These are phyloP conservation scores for Toxicodendron radicans DNA, from an alignment of 345 rosid genomes.

Conservation along the genomic window DNA sequence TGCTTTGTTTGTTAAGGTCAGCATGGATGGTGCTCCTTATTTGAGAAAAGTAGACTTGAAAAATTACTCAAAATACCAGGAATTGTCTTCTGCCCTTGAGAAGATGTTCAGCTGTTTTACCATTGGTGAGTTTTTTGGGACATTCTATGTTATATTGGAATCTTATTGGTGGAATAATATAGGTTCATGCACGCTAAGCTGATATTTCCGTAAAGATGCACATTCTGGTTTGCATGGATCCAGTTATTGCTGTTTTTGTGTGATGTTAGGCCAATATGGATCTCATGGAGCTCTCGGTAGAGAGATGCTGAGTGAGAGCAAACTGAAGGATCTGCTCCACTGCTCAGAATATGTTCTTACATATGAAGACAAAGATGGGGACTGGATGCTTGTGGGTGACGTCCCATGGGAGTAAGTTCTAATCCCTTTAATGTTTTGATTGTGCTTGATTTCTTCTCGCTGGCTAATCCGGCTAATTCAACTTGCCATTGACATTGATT, in stretches of 20 bases:
- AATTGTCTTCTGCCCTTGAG: constrained; percentile 71
- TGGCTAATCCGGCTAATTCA: not conserved
- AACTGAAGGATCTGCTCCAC: constrained; percentile 54
- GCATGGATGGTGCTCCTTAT: constrained; percentile 86
- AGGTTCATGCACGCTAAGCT: constrained; percentile 13
- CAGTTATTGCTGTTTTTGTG: constrained; percentile 29
- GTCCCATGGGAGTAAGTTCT: constrained; percentile 76
- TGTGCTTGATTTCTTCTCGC: not conserved
- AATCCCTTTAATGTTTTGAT: not conserved
- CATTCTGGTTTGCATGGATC: constrained; percentile 23
- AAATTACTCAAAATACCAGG: constrained; percentile 54
- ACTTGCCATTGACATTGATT: not conserved
- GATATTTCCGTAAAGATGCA: constrained; percentile 12
- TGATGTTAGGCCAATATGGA: constrained; percentile 53
- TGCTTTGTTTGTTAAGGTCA: constrained; percentile 62
- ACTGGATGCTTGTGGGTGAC: constrained; percentile 85
- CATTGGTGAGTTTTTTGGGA: constrained; percentile 39
- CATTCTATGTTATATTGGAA: not conserved
- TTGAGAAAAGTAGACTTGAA: constrained; percentile 67
- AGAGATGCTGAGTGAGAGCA: constrained; percentile 56
- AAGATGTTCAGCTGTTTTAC: constrained; percentile 77
- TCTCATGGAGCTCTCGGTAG: constrained; percentile 44
- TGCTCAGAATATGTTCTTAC: constrained; percentile 70
- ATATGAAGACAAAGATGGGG: constrained; percentile 67
- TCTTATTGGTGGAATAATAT: not conserved